Conservation (phyloP, 441 rosid species). For the Corymbia citriodora region DNA sequence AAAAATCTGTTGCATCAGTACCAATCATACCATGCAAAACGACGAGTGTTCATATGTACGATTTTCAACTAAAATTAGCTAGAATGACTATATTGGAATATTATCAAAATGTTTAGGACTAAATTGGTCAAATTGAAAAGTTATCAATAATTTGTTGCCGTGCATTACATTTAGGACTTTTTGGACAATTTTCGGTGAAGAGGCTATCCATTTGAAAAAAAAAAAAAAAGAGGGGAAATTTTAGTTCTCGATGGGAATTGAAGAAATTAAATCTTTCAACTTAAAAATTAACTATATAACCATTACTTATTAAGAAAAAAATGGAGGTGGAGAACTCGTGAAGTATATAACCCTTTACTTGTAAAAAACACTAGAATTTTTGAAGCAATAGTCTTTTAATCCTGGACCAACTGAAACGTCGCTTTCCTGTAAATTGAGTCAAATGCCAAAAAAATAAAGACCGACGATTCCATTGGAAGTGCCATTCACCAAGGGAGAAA, state of each 20-base stretch:
- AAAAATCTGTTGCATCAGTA: no score
- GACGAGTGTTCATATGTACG: no score
- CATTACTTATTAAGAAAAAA: not conserved
- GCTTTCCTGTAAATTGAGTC: not conserved
- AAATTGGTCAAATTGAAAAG: no score
- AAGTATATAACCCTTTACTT: not conserved
- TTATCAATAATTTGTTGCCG: no score
- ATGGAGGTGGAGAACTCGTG: not conserved
- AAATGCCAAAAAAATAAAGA: not conserved
- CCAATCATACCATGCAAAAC: no score
- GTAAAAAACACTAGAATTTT: not conserved
- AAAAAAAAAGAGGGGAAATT: not conserved
- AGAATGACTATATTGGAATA: no score
- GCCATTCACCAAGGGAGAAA: not conserved
- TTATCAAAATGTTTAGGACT: no score
- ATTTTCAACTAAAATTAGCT: no score
- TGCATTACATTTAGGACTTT: not conserved
- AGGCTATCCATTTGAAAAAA: not conserved
- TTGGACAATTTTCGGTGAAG: accelerated
- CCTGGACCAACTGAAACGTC: not conserved
- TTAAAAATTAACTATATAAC: not conserved
- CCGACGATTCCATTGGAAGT: not conserved
- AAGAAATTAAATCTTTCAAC: not conserved
- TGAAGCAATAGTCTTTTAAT: not conserved
- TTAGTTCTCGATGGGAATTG: accelerated